Evolutionary conservation across 352 stramenopile species (phyloP).

Genomic region (Elongisporangium anandrum): DNA sequence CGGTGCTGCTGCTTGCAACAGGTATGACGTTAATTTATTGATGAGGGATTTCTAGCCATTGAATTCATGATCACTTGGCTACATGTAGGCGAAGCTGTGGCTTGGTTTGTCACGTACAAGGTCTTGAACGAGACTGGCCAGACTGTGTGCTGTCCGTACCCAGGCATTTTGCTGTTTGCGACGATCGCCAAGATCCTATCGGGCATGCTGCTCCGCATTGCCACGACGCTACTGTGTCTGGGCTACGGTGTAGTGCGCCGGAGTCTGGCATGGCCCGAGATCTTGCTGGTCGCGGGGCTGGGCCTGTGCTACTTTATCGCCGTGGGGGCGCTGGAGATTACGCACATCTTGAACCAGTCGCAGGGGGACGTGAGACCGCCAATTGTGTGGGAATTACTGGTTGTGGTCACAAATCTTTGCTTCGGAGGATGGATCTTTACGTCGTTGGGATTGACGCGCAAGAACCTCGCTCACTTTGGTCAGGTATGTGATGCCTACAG

Average conservation of each 20-base stretch:
- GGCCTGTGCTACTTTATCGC: slow-evolving; percentile 81
- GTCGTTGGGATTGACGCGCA: slow-evolving; percentile 68
- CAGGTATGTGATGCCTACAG: slow-evolving; percentile 30
- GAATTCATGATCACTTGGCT: too few species aligned
- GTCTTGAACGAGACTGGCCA: slow-evolving; percentile 67
- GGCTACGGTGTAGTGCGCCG: slow-evolving; percentile 79
- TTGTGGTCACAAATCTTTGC: slow-evolving; percentile 72
- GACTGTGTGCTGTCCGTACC: slow-evolving; percentile 76
- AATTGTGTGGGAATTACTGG: slow-evolving; percentile 72
- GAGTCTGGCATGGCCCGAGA: slow-evolving; percentile 64
- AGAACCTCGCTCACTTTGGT: slow-evolving; percentile 74
- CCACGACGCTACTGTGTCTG: slow-evolving; percentile 71
- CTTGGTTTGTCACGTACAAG: slow-evolving; percentile 80
- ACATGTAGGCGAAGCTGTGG: slow-evolving; percentile 52
- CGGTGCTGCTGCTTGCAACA: slow-evolving; percentile 73
- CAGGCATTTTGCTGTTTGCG: slow-evolving; percentile 58
- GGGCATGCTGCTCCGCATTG: slow-evolving; percentile 71
- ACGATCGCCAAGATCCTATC: slow-evolving; percentile 68
- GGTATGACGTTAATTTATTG: slow-evolving; percentile 20
- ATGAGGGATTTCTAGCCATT: too few species aligned
- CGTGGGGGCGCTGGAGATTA: slow-evolving; percentile 71
- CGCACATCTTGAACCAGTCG: slow-evolving; percentile 74
- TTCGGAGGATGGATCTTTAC: slow-evolving; percentile 86
- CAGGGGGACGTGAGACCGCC: slow-evolving; percentile 58
- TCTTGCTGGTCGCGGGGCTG: slow-evolving; percentile 70